Conservation (phyloP, 2,329 filamentous ascomycete species). For the Pyricularia grisea region DNA sequence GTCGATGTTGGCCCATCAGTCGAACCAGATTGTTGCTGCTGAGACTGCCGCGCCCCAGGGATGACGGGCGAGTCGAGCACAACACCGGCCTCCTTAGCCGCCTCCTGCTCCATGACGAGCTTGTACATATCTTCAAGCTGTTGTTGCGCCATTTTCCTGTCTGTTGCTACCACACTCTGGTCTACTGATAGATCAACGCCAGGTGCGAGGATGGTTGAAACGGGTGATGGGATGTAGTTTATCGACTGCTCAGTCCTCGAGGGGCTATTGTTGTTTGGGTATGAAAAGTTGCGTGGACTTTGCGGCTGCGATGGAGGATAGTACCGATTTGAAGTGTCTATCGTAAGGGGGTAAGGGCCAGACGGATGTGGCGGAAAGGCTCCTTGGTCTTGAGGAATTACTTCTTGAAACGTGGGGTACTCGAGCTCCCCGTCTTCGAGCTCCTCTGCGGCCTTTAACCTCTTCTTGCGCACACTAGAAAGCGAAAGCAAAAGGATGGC, state of each 20-base stretch:
- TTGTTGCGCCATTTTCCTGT: constrained; percentile 65
- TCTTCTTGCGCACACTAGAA: constrained; percentile 43
- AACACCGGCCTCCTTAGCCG: constrained; percentile 49
- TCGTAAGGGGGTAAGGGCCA: not conserved
- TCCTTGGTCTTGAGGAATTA: not conserved
- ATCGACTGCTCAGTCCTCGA: constrained; percentile 13
- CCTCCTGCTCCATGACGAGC: constrained; percentile 84
- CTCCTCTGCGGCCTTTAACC: constrained; percentile 41
- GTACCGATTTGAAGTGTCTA: not conserved
- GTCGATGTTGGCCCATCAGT: constrained; percentile 18
- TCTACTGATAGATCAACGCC: constrained; percentile 67
- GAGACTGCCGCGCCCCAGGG: constrained; percentile 16
- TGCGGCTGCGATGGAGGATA: constrained; percentile 13
- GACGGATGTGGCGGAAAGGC: not conserved
- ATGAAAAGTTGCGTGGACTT: constrained; percentile 38
- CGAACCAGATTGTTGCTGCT: constrained; percentile 12
- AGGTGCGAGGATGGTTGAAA: constrained; percentile 37
- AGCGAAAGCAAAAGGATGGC: constrained; percentile 56
- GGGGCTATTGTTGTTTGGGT: constrained; percentile 33
- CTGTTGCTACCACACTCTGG: constrained; percentile 62
- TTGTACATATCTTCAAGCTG: constrained; percentile 88
- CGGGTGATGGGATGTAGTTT: constrained; percentile 37
- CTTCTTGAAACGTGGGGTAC: constrained; percentile 8
- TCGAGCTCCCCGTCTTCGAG: constrained; percentile 16
- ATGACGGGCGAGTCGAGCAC: constrained; percentile 33